A percentile compares a stretch with the other conserved stretches of the same genome.
phyloP scores from a whole-genome alignment of 2,329 filamentous ascomycete genomes.

The Sphaerostilbella broomeana region DNA sequence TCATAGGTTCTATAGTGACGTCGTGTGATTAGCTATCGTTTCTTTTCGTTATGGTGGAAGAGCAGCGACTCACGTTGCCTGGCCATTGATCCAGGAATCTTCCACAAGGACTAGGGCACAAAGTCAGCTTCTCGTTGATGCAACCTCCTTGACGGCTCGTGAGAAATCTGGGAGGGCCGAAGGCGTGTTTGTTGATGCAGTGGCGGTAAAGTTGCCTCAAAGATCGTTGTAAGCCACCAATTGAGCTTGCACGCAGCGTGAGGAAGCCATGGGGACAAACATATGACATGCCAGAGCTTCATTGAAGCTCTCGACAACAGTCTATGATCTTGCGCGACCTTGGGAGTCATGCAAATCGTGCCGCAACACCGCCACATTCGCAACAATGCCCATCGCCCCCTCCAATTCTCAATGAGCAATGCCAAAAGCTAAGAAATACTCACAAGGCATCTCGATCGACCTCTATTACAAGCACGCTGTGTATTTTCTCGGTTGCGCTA shows the following conservation, averaged over 20 bases:
- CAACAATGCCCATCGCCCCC: no score
- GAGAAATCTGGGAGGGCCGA: no score
- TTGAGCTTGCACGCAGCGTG: conserved; percentile 1
- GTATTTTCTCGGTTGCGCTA: conserved; percentile 1
- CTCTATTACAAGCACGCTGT: conserved; percentile 16
- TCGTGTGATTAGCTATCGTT: background rate
- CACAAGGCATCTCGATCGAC: conserved; percentile 33
- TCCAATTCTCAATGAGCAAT: no score
- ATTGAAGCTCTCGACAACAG: background rate
- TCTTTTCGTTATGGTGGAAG: background rate
- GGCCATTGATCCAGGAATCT: conserved; percentile 34
- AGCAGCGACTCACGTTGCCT: conserved; percentile 28
- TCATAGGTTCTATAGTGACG: conserved; percentile 44
- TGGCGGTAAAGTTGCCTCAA: background rate
- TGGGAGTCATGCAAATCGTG: no score
- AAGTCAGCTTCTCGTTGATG: conserved; percentile 6
- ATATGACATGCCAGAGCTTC: background rate
- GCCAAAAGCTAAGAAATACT: conserved; percentile 20
- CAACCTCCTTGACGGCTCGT: no score
- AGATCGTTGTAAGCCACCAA: conserved; percentile 1
- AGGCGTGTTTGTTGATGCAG: no score
- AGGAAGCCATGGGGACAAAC: background rate
- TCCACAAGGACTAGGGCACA: conserved; percentile 29
- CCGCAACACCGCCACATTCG: background rate
- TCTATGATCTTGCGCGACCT: background rate